phyloP scores from a whole-genome alignment of 495 filamentous ascomycete genomes.

The Podospora sp. region DNA sequence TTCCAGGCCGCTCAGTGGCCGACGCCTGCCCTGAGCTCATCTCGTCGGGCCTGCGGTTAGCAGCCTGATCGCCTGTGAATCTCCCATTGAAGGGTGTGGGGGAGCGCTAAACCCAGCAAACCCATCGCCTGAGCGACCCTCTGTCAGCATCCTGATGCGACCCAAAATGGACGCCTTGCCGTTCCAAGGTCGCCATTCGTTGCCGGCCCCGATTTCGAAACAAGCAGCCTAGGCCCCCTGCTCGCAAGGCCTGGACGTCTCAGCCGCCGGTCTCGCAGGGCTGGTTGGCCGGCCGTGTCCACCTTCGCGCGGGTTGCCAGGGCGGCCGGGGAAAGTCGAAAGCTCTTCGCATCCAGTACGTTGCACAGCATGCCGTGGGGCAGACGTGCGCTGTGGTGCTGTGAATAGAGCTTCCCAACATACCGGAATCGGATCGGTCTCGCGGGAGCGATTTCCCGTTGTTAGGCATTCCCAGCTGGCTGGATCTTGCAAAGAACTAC shows the following conservation, averaged over 20 bases:
- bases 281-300: slow-evolving; percentile 15
- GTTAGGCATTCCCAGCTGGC: not conserved
- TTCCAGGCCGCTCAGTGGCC: slow-evolving; percentile 23
- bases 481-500: not conserved
- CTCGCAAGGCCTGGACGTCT: slow-evolving; percentile 21
- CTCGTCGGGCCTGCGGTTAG: slow-evolving; percentile 11
- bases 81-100: slow-evolving; percentile 14
- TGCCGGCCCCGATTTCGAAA: slow-evolving; percentile 27
- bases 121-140: slow-evolving; percentile 18
- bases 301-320: slow-evolving; percentile 5
- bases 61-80: slow-evolving; percentile 10
- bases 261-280: slow-evolving; percentile 23
- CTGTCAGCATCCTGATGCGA: slow-evolving; percentile 18
- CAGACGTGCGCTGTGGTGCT: not conserved
- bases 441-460: not conserved
- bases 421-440: not conserved
- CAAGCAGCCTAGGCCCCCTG: slow-evolving; percentile 17
- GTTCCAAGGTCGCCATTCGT: slow-evolving; percentile 22
- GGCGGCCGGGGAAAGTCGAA: slow-evolving; percentile 9
- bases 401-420: not conserved
- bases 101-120: slow-evolving; percentile 22
- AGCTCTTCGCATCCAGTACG: not conserved
- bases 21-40: slow-evolving; percentile 9
- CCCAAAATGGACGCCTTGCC: slow-evolving; percentile 8
- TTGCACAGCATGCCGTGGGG: slow-evolving; percentile 1